Conservation (phyloP, 1,284 basidiomycete genomes). For the Sporisorium reilianum region DNA sequence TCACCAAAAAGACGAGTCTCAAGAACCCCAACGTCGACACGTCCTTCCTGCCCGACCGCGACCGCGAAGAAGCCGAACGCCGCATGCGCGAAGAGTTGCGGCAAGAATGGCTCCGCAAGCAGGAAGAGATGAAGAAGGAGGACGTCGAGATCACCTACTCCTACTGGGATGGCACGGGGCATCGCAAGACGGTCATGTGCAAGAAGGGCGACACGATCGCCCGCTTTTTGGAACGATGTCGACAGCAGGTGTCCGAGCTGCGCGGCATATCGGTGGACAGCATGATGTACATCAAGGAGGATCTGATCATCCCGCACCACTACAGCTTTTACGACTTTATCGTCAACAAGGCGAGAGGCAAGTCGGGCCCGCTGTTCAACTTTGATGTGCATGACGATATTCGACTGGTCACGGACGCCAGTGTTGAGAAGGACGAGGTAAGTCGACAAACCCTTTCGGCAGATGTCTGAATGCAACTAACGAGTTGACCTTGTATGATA, state of each 20-base stretch:
- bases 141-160: slow-evolving; percentile 93
- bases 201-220: slow-evolving; percentile 97
- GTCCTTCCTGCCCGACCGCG: slow-evolving; percentile 95
- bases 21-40: slow-evolving; percentile 98
- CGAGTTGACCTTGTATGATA: background rate
- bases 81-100: slow-evolving; percentile 87
- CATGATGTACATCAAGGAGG: slow-evolving; percentile 92
- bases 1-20: slow-evolving; percentile 75
- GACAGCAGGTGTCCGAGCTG: slow-evolving; percentile 91
- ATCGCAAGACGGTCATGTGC: slow-evolving; percentile 92
- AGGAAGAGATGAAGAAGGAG: slow-evolving; percentile 88
- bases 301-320: slow-evolving; percentile 75
- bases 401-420: slow-evolving; percentile 92
- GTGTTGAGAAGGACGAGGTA: slow-evolving; percentile 91
- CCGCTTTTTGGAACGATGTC: slow-evolving; percentile 89
- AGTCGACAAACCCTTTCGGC: background rate
- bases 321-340: slow-evolving; percentile 99
- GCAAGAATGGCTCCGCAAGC: slow-evolving; percentile 88
- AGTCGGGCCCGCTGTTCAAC: slow-evolving; percentile 96
- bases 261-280: slow-evolving; percentile 91
- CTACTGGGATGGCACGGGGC: slow-evolving; percentile 98
- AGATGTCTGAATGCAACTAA: background rate
- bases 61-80: slow-evolving; percentile 91
- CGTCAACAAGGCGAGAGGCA: slow-evolving; percentile 96
- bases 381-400: slow-evolving; percentile 99